Conservation (phyloP, 2,329 filamentous ascomycete species). For the Trichoderma sp. region DNA sequence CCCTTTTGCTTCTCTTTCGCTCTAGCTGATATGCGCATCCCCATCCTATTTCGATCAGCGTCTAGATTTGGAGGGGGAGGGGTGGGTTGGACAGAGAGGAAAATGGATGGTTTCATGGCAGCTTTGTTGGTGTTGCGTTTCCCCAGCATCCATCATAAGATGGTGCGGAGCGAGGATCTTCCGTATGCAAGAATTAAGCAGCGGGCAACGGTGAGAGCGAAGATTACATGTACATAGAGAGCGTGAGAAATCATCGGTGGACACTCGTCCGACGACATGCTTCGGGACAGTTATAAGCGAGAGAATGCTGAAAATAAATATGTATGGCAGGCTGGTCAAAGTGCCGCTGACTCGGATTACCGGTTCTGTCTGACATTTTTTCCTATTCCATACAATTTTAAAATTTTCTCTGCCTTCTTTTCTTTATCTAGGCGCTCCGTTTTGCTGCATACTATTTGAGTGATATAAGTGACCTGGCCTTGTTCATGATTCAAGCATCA, state of each 20-base stretch:
- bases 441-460: background rate
- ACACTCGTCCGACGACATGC: background rate
- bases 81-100: background rate
- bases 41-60: background rate
- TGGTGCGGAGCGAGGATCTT: background rate
- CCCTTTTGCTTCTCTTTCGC: background rate
- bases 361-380: background rate
- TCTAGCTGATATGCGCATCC: background rate
- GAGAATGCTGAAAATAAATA: background rate
- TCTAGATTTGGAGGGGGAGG: background rate
- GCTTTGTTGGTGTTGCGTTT: background rate
- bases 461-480: background rate
- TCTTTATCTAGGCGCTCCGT: background rate
- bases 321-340: background rate
- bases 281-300: background rate
- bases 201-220: background rate
- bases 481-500: slow-evolving; percentile 4
- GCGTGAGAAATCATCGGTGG: background rate
- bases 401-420: background rate
- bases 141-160: background rate
- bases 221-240: background rate
- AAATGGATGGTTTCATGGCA: background rate
- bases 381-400: background rate
- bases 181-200: background rate
- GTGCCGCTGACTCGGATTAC: background rate